phyloP scores from a whole-genome alignment of 257 asterid species.

The Linderniella brevidens region DNA sequence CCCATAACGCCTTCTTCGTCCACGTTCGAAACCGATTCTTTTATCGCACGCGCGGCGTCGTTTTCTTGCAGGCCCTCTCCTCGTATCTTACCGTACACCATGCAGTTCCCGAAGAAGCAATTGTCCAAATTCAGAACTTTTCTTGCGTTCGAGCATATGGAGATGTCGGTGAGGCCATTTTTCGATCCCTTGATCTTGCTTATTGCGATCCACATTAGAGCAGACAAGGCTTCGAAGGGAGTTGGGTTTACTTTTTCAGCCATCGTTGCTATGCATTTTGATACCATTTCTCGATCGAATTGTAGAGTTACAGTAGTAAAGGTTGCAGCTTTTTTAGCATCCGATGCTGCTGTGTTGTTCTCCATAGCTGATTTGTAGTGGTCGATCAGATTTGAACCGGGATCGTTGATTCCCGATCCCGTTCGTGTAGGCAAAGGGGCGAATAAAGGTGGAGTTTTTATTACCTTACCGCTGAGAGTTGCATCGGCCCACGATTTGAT shows the following conservation, averaged over 20 bases:
- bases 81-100: constrained; percentile 23
- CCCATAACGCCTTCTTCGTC: constrained; percentile 20
- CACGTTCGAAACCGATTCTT: constrained; percentile 13
- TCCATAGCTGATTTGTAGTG: constrained; percentile 21
- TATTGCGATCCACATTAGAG: constrained; percentile 30
- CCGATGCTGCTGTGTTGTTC: constrained; percentile 1
- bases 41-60: constrained; percentile 23
- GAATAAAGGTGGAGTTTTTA: constrained; percentile 23
- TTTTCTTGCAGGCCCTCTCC: constrained; percentile 16
- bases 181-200: constrained; percentile 22
- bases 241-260: constrained; percentile 4
- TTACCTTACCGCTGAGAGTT: constrained; percentile 15
- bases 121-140: constrained; percentile 22
- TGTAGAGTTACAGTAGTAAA: constrained; percentile 16
- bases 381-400: constrained; percentile 13
- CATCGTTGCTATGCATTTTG: constrained; percentile 16
- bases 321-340: neutral
- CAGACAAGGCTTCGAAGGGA: constrained; percentile 34
- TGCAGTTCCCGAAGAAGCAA: constrained; percentile 34
- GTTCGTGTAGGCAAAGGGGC: constrained; percentile 23
- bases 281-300: constrained; percentile 26
- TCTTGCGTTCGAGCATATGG: constrained; percentile 25
- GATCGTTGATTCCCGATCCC: constrained; percentile 3
- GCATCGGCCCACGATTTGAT: constrained; percentile 50
- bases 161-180: constrained; percentile 16